Evolutionary conservation across 495 filamentous ascomycete genomes (phyloP), one percentile per base, ranked within the genome.

Genomic region (Talaromyces liani): DNA sequence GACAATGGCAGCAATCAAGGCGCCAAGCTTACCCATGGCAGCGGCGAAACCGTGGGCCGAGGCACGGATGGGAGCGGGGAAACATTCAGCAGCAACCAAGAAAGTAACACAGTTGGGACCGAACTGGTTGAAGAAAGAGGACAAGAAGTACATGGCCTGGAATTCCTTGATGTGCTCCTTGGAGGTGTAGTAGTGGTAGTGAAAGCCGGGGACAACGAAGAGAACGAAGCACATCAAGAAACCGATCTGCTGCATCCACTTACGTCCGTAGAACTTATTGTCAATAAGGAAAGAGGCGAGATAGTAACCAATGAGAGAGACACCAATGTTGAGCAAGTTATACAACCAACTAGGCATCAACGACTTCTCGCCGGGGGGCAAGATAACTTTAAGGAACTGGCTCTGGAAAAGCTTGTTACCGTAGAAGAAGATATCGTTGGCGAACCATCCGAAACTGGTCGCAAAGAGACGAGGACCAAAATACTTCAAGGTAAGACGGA

Each of bases 351-450:
- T 84, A 4, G 85, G 85, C 87, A 95, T 88, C 66, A 96, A 82
- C 0, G 88, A 89, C 1, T 75, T 71, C 64, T 81, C 78, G 34
- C 33, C 33, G 12, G 75, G 67, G 12, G 82, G 80, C 61, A 85
- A 87, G 63, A 96, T 85, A 69, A 90, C 87, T 1, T 67, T 75
- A 70, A 96, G 95, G 74, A 97, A 97, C 71, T 92, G 84, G 66
- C 80, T 82, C 76, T 95, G 91, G 82, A 97, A 97, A 41, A 97
- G 87, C 84, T 96, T 96, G 88, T 96, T 97, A 66, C 92, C 92
- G 75, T 97, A 97, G 79, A 97, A 97, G 84, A 97, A 96, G 20
- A 97, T 85, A 73, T 96, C 92, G 72, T 96, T 97, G 77, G 84
- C 87, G 72, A 89, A 97, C 92, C 92, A 97, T 16, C 83, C 83